A percentile compares a stretch with the other conserved stretches of the same genome.
Evolutionary conservation across 2,329 filamentous ascomycete species (phyloP).

Genomic region (Sarocladiaceae sp.): DNA sequence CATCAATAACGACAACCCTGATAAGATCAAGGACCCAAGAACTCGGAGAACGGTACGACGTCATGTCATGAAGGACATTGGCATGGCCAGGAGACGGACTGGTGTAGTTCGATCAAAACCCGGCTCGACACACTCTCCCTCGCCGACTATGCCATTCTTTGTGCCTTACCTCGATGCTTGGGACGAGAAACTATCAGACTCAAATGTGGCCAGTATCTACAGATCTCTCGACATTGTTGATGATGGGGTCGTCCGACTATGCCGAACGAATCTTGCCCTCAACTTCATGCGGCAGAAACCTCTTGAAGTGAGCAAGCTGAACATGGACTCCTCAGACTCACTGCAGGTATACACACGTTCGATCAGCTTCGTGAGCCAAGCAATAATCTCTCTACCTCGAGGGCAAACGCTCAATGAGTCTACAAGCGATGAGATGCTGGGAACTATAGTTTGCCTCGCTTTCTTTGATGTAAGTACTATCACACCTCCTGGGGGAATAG

Average conservation of each 20-base stretch:
- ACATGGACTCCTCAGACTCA: not conserved
- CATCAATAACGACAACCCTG: not conserved
- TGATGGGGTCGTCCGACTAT: not conserved
- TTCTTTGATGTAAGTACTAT: not conserved
- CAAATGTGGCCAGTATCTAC: not conserved
- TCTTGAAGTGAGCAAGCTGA: not conserved
- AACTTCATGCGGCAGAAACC: not conserved
- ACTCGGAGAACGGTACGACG: not conserved
- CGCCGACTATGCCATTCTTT: not conserved
- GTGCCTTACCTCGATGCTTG: not conserved
- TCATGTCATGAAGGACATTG: slow-evolving; percentile 10
- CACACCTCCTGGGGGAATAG: not conserved
- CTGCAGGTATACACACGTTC: not conserved
- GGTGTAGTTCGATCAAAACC: not conserved
- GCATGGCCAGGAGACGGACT: slow-evolving; percentile 20
- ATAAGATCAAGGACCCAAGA: not conserved
- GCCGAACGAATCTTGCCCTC: not conserved
- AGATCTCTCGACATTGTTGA: not conserved
- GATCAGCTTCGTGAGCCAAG: not conserved
- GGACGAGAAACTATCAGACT: not conserved
- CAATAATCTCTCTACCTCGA: not conserved
- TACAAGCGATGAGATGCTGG: not conserved
- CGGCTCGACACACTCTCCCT: not conserved
- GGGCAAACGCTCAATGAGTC: not conserved
- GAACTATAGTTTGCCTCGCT: not conserved